Base-by-base conservation (phyloP, 441 rosid genomes). In the Lepidium campestre region DNA sequence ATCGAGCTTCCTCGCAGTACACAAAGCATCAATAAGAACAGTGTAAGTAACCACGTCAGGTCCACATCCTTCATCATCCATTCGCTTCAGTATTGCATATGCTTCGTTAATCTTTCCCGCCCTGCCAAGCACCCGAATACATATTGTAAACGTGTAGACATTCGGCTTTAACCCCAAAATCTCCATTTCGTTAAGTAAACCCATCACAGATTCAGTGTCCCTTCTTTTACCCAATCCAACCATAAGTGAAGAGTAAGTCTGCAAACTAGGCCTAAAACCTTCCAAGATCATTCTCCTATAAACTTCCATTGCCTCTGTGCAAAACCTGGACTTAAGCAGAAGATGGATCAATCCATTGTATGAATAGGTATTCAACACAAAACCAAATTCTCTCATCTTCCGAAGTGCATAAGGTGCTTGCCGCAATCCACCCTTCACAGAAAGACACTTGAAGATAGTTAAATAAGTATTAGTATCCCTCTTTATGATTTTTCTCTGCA, bases 161-260 rank as follows among this genome's bases (percentile, higher is more conserved):
- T 93, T 93, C 22, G 96, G 97, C 77, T 72, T 89, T 70, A 93
- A 72, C 17, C 97, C 96, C 80, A 93, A 72, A 65, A 61, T 73
- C 79, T 85, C 90, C 96, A 89, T 87, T 82, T 93, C 99, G 57
- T 78, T 74, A 53, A 93, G 81, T 75, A 93, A 83, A 72, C 67
- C 76, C 91, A 87, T 78, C 69, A 89, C 91, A 56, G 82, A 73
- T 57, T 81, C 79, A 60, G 64, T 83, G 57, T 91, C 84, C 81
- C 89, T 86, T 82, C 91, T 86, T 84, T 87, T 93, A 68, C 99
- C 97, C 20, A 75, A 71, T 7, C 93, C 97, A 12, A 90, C 98
- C 98, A 93, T 86, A 47, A 93, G 89, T 0, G 97, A 88, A 1
- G 96, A 93, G 68, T 89, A 93, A 53, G 99, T 89, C 85, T 93